Conservation (phyloP, 2,329 filamentous ascomycete species). For the Talaromyces sp. region DNA sequence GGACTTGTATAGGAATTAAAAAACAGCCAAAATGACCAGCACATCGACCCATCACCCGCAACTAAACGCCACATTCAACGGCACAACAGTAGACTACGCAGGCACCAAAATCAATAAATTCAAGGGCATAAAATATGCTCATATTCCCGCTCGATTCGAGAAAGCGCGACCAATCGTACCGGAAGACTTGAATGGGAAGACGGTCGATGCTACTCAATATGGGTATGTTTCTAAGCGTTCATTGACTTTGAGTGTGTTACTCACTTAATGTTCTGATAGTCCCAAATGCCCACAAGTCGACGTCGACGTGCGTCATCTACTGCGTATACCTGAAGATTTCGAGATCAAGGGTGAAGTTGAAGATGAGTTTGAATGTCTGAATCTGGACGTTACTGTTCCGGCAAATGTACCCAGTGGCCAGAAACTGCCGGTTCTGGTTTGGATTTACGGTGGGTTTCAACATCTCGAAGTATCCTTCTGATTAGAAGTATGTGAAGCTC, state of each 20-base stretch:
- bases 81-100: slow-evolving; percentile 23
- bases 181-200: slow-evolving; percentile 26
- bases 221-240: slow-evolving; percentile 25
- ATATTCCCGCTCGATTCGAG: slow-evolving; percentile 33
- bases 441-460: slow-evolving; percentile 44
- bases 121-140: slow-evolving; percentile 35
- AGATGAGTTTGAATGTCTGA: slow-evolving; percentile 48
- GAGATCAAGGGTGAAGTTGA: slow-evolving; percentile 33
- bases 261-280: slow-evolving; percentile 24
- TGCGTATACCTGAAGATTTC: slow-evolving; percentile 43
- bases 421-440: slow-evolving; percentile 44
- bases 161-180: slow-evolving; percentile 25
- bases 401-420: background rate
- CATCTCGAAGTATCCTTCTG: background rate
- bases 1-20: background rate
- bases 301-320: slow-evolving; percentile 45
- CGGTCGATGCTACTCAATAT: slow-evolving; percentile 37
- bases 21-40: slow-evolving; percentile 24
- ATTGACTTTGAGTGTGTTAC: background rate
- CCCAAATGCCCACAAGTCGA: slow-evolving; percentile 45
- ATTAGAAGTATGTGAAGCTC: background rate
- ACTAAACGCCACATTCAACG: slow-evolving; percentile 32
- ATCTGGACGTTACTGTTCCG: slow-evolving; percentile 43
- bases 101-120: slow-evolving; percentile 28
- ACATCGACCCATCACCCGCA: slow-evolving; percentile 27